phyloP scores from a whole-genome alignment of 1,284 basidiomycete species.

The Trichosporon sp. region DNA sequence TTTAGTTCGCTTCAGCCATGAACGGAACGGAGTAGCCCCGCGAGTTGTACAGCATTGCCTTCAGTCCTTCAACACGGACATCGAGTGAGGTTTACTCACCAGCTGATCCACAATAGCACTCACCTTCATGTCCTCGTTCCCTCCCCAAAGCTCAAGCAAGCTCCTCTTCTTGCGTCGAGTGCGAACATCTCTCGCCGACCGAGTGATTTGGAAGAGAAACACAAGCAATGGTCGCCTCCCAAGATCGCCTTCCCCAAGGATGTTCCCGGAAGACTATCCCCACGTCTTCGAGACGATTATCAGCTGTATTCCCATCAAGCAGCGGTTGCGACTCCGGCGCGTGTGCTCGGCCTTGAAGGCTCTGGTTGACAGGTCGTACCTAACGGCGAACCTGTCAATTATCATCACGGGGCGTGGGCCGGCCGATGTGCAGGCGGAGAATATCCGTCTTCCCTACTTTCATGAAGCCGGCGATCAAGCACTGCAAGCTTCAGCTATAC shows the following conservation, averaged over 20 bases:
- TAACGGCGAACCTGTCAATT: background rate
- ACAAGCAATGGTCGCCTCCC: background rate
- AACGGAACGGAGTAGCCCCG: no score
- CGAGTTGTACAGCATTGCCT: no score
- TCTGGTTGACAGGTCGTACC: background rate
- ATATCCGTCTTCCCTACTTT: background rate
- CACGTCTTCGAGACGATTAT: background rate
- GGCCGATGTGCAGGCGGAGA: background rate
- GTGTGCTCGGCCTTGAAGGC: background rate
- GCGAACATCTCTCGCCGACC: background rate
- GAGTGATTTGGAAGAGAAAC: background rate
- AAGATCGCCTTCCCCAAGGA: no score
- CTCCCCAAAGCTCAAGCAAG: background rate
- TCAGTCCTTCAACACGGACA: no score
- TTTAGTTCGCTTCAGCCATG: no score
- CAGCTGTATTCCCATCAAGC: background rate
- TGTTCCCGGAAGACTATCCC: background rate
- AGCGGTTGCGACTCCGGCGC: background rate
- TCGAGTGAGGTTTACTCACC: no score
- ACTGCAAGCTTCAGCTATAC: background rate
- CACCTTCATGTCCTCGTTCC: background rate
- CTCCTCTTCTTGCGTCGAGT: background rate
- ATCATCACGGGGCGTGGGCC: background rate
- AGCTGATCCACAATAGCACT: no score
- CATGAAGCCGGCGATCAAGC: background rate